Percentiles rank a stretch among this genome's conserved stretches.
Conservation (phyloP, 2,329 filamentous ascomycete species). For the Fusarium buharicum region DNA sequence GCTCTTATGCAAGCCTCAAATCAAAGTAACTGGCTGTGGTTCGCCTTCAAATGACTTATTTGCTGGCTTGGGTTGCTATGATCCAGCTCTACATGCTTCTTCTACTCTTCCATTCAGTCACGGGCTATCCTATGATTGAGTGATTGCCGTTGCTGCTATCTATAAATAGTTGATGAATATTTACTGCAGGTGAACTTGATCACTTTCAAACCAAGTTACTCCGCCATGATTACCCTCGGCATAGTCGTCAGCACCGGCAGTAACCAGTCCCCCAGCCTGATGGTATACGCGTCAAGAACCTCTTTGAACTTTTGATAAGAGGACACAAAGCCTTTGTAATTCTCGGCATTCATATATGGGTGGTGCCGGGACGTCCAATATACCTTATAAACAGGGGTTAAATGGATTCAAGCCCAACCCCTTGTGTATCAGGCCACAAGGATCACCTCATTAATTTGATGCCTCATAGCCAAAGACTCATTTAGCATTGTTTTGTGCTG, state of each 20-base stretch:
- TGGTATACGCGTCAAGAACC: not conserved
- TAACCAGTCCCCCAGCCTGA: not conserved
- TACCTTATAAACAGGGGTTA: not conserved
- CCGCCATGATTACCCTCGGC: not conserved
- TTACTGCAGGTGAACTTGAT: not conserved
- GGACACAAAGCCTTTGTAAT: not conserved
- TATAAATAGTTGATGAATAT: too few species aligned
- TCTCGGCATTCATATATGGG: not conserved
- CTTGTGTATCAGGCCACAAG: not conserved
- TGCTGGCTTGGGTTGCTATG: not conserved
- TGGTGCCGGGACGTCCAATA: not conserved
- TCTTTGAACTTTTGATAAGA: not conserved
- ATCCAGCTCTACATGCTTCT: not conserved
- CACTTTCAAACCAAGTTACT: slow-evolving; percentile 16
- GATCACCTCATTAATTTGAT: not conserved
- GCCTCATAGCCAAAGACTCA: not conserved
- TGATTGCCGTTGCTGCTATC: too few species aligned
- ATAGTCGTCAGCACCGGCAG: not conserved
- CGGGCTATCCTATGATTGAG: too few species aligned
- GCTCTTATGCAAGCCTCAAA: slow-evolving; percentile 8
- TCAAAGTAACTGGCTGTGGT: slow-evolving; percentile 16
- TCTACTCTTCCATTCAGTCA: not conserved
- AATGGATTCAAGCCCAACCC: not conserved
- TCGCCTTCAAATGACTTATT: not conserved
- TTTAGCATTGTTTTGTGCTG: not conserved